Percentiles rank a stretch among this genome's conserved stretches.
Conservation (phyloP, 176 grass and related monocot species). For the Musa beccarii region DNA sequence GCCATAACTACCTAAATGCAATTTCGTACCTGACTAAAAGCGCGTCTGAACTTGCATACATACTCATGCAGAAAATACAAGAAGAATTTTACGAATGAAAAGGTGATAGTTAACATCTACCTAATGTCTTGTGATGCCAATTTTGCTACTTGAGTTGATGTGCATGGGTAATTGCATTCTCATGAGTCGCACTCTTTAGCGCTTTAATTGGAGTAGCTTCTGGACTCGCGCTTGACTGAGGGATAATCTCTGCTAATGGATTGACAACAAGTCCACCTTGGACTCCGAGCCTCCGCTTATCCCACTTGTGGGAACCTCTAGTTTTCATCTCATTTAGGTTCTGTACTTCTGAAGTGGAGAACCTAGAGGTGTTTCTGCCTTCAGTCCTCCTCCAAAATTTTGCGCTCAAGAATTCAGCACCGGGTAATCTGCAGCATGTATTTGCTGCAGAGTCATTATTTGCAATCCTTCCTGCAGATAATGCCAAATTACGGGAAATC, state of each 20-base stretch:
- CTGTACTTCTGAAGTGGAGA: conserved; percentile 29
- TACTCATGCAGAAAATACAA: no score
- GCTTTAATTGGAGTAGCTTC: conserved; percentile 1
- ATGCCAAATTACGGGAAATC: conserved; percentile 62
- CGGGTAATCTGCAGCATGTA: conserved; percentile 67
- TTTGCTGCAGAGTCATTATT: conserved; percentile 59
- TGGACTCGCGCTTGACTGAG: conserved; percentile 26
- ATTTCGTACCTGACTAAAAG: no score
- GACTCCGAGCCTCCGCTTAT: conserved; percentile 51
- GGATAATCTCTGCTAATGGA: conserved; percentile 60
- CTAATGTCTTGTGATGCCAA: background rate
- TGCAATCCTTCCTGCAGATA: conserved; percentile 51
- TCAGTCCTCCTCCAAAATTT: conserved; percentile 89
- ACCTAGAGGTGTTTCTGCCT: conserved; percentile 54
- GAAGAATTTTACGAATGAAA: background rate
- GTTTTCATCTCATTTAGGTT: conserved; percentile 35
- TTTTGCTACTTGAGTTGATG: background rate
- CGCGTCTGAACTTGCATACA: no score
- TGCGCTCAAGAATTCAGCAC: conserved; percentile 54
- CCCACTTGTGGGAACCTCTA: conserved; percentile 50
- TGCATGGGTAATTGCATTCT: background rate
- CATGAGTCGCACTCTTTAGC: conserved; percentile 10
- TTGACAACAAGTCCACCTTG: conserved; percentile 60
- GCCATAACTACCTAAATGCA: no score
- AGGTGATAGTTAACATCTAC: background rate